A percentile compares a stretch with the other conserved stretches of the same genome.
Conservation (phyloP, 805 yeast species). For the Myxozyma nipponensis region DNA sequence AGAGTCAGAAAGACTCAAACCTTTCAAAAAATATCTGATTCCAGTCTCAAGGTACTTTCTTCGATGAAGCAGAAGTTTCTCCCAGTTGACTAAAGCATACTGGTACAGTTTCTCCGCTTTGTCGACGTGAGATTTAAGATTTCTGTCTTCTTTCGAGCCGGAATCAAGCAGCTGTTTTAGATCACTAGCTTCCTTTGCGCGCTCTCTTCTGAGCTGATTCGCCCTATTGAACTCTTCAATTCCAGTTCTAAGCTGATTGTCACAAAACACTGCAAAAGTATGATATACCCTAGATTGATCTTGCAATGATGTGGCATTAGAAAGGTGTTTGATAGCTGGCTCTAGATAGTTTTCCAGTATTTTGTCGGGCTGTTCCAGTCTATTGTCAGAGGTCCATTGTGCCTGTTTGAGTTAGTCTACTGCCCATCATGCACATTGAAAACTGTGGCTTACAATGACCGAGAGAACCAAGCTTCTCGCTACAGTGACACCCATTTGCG, state of each 20-base stretch:
- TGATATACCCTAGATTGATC: conserved; percentile 44
- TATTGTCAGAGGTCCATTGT: conserved; percentile 68
- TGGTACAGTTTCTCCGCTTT: conserved; percentile 36
- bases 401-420: no score
- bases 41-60: conserved; percentile 51
- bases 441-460: neutral
- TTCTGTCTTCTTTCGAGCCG: conserved; percentile 51
- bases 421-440: no score
- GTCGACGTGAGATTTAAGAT: conserved; percentile 34
- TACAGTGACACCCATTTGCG: conserved; percentile 12
- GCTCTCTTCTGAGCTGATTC: conserved; percentile 35
- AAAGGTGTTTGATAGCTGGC: conserved; percentile 39
- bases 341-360: conserved; percentile 58
- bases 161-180: conserved; percentile 48
- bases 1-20: conserved; percentile 46
- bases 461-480: conserved; percentile 9
- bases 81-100: conserved; percentile 49
- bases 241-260: conserved; percentile 52
- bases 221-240: conserved; percentile 45
- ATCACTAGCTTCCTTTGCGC: conserved; percentile 40
- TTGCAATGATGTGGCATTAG: conserved; percentile 22
- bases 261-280: conserved; percentile 69
- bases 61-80: conserved; percentile 40
- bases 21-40: conserved; percentile 53
- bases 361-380: conserved; percentile 58